Evolutionary conservation across 1,139 yeast species (phyloP).

Genomic region (Protomyces macrosporus): DNA sequence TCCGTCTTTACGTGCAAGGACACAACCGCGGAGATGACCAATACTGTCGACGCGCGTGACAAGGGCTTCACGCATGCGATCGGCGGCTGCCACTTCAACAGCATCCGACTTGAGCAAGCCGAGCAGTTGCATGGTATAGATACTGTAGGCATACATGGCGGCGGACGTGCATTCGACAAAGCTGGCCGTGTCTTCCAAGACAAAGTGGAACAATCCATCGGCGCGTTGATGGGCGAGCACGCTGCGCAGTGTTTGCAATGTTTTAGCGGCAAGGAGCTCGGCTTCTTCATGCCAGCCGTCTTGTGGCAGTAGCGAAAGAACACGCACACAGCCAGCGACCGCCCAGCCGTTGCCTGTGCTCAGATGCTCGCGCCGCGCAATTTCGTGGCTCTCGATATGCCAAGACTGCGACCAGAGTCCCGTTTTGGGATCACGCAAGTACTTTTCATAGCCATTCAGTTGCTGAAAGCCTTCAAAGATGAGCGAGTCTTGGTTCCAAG

Average conservation of each 20-base stretch:
- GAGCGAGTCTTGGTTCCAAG: slow-evolving; percentile 21
- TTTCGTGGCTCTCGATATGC: slow-evolving; percentile 11
- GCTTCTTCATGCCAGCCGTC: slow-evolving; percentile 25
- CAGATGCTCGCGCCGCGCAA: slow-evolving; percentile 3
- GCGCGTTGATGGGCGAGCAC: slow-evolving; percentile 11
- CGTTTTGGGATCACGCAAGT: slow-evolving; percentile 1
- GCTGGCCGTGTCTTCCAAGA: slow-evolving; percentile 13
- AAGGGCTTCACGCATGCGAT: slow-evolving; percentile 8
- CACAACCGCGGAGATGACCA: slow-evolving; percentile 24
- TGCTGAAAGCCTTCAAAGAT: slow-evolving; percentile 23
- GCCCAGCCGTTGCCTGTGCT: slow-evolving; percentile 25
- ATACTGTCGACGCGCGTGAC: slow-evolving; percentile 2
- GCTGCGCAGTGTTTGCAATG: slow-evolving; percentile 3
- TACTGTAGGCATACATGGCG: slow-evolving; percentile 18
- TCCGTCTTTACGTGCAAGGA: slow-evolving; percentile 23
- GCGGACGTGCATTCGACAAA: slow-evolving; percentile 21
- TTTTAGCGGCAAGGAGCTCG: background rate
- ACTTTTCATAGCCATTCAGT: slow-evolving; percentile 21
- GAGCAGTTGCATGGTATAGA: slow-evolving; percentile 7
- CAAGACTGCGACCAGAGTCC: slow-evolving; percentile 25
- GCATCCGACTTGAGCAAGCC: background rate
- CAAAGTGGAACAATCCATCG: slow-evolving; percentile 21
- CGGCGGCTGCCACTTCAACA: slow-evolving; percentile 16
- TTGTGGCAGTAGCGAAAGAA: slow-evolving; percentile 10
- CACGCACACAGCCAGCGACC: slow-evolving; percentile 19